A percentile compares a stretch with the other conserved stretches of the same genome.
phyloP scores from a whole-genome alignment of 768 basidiomycete species.

The Paxillus involutus region DNA sequence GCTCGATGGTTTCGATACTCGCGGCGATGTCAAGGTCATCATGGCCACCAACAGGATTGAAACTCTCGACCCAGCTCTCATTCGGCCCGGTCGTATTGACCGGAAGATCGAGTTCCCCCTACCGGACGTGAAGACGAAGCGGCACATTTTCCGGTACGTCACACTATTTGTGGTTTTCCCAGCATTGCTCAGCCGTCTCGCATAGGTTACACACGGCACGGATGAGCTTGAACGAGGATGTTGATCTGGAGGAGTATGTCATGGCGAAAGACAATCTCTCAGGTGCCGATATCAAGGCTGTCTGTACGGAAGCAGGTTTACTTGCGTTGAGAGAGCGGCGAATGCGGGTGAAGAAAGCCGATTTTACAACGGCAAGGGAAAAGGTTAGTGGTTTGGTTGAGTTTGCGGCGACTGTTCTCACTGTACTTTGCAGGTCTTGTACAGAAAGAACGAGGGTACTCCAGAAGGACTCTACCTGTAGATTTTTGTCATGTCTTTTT shows the following conservation, averaged over 20 bases:
- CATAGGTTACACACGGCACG: conserved; percentile 85
- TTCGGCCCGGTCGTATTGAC: conserved; percentile 97
- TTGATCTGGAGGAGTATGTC: conserved; percentile 94
- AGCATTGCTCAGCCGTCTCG: conserved; percentile 5
- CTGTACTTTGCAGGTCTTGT: conserved; percentile 58
- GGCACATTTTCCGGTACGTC: conserved; percentile 90
- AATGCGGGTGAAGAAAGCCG: conserved; percentile 90
- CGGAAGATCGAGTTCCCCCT: conserved; percentile 98
- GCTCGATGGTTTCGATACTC: conserved; percentile 98
- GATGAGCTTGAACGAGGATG: conserved; percentile 87
- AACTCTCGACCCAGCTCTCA: conserved; percentile 94
- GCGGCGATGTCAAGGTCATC: conserved; percentile 99
- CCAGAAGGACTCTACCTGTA: conserved; percentile 87
- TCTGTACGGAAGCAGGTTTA: conserved; percentile 98
- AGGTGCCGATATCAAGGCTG: conserved; percentile 98
- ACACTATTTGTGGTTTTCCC: neutral
- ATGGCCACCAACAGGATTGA: conserved; percentile 99
- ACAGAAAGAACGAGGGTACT: conserved; percentile 97
- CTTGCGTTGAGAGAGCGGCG: conserved; percentile 91
- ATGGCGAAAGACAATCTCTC: conserved; percentile 95
- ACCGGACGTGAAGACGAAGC: conserved; percentile 98
- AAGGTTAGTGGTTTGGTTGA: conserved; percentile 55
- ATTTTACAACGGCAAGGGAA: conserved; percentile 89
- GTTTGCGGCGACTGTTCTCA: conserved; percentile 10
- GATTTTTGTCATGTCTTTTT: conserved; percentile 6